Evolutionary conservation across 2,329 filamentous ascomycete genomes (phyloP).

Genomic region (Amauroascus niger): DNA sequence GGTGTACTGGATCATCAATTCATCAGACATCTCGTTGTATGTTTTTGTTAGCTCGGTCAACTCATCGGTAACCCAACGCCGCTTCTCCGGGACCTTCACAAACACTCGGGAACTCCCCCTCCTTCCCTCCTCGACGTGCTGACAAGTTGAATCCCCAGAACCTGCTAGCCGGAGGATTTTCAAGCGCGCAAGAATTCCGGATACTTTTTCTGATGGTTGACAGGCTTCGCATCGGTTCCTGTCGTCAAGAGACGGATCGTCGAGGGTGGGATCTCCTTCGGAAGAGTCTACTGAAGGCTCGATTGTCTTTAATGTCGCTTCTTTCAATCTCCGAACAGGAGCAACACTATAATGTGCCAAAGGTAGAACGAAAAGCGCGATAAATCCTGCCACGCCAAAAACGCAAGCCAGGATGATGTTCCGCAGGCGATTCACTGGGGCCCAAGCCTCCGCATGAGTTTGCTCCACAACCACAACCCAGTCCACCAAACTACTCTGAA

Average conservation of each 20-base stretch:
- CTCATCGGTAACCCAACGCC: slow-evolving; percentile 72
- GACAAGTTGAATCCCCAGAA: neutral
- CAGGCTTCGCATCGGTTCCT: neutral
- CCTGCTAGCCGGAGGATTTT: slow-evolving; percentile 15
- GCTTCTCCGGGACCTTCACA: slow-evolving; percentile 64
- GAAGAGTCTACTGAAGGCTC: slow-evolving; percentile 56
- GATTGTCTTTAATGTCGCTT: slow-evolving; percentile 64
- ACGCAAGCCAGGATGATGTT: slow-evolving; percentile 75
- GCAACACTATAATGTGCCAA: slow-evolving; percentile 72
- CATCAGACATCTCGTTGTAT: slow-evolving; percentile 91
- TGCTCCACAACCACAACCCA: slow-evolving; percentile 81
- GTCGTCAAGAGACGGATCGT: neutral
- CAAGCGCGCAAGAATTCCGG: slow-evolving; percentile 1
- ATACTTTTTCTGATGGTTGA: neutral
- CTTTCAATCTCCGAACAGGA: slow-evolving; percentile 66
- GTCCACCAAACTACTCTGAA: slow-evolving; percentile 58
- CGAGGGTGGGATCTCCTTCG: neutral
- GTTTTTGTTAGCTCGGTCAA: slow-evolving; percentile 70
- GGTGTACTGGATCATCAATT: slow-evolving; percentile 76
- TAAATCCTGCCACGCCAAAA: slow-evolving; percentile 67
- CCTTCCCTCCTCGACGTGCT: slow-evolving; percentile 13
- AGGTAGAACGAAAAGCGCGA: slow-evolving; percentile 63
- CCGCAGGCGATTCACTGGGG: slow-evolving; percentile 63
- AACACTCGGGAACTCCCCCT: slow-evolving; percentile 63
- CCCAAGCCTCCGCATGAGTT: slow-evolving; percentile 61